These are phyloP conservation scores for Epicoccum nigrum DNA, from an alignment of 2,329 filamentous ascomycete species.

Conservation along the genomic window DNA sequence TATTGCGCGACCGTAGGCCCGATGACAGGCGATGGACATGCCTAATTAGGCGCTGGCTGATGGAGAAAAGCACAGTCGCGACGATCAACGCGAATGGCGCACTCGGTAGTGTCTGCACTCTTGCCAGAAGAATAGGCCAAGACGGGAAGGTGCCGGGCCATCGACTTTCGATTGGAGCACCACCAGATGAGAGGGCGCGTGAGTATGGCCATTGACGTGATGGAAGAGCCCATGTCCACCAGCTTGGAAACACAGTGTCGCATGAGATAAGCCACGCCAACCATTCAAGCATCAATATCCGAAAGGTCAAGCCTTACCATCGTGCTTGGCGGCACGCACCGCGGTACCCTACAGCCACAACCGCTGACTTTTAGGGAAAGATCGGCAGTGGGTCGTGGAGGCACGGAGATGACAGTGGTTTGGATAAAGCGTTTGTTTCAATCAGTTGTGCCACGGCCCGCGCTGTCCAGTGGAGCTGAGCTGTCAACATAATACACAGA, in stretches of 20 bases:
- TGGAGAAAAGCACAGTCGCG: constrained; percentile 5
- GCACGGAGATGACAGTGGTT: constrained; percentile 9
- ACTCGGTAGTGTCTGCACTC: constrained; percentile 4
- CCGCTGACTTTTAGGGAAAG: constrained; percentile 20
- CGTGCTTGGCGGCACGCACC: constrained; percentile 33
- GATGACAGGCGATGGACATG: constrained; percentile 1
- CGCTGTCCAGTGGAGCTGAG: constrained; percentile 4
- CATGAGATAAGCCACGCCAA: constrained; percentile 21
- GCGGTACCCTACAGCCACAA: constrained; percentile 28
- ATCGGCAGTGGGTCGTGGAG: constrained; percentile 1
- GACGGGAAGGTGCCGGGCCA: constrained; percentile 12
- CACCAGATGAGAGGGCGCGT: constrained; percentile 13
- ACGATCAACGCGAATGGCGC: constrained; percentile 13
- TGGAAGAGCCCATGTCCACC: constrained; percentile 4
- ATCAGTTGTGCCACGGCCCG: constrained; percentile 9
- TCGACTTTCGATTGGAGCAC: constrained; percentile 11
- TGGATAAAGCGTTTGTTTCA: constrained; percentile 12
- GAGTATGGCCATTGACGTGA: constrained; percentile 8
- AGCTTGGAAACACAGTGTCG: constrained; percentile 17
- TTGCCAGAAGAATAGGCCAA: constrained; percentile 2
- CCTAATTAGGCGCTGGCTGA: constrained; percentile 7
- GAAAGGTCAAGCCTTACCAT: constrained; percentile 32
- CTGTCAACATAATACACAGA: neutral
- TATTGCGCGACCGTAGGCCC: constrained; percentile 19
- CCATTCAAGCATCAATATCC: constrained; percentile 32